A percentile compares a stretch with the other conserved stretches of the same genome.
Conservation (phyloP, 129 eudicot genomes). For the sunflower (Helianthus annuus) region HanXRQr2.0-SUNRISE NC_035437.2:141950762-141951261, state of each 20-base stretch:
- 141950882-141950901: conserved; percentile 32
- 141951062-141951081: conserved; percentile 37
- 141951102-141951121: conserved; percentile 44
- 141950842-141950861: conserved; percentile 27
- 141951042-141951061: conserved; percentile 34
- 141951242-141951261: conserved; percentile 44
- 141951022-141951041: conserved; percentile 33
- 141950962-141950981: conserved; percentile 40
- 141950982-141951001: conserved; percentile 53
- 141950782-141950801: conserved; percentile 30
- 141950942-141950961: conserved; percentile 38
- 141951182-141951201: conserved; percentile 32
- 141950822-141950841: conserved; percentile 25
- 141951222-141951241: conserved; percentile 41
- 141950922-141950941: conserved; percentile 29
- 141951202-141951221: conserved; percentile 18
- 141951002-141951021: conserved; percentile 34
- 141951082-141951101: conserved; percentile 39
- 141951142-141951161: conserved; percentile 33
- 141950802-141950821: conserved; percentile 39
- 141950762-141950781: conserved; percentile 18
- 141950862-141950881: conserved; percentile 47
- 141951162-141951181: conserved; percentile 23
- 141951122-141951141: conserved; percentile 37
- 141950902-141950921: conserved; percentile 12